Base-by-base conservation (phyloP, 257 asterid species). In the Scutellaria galericulata region DNA sequence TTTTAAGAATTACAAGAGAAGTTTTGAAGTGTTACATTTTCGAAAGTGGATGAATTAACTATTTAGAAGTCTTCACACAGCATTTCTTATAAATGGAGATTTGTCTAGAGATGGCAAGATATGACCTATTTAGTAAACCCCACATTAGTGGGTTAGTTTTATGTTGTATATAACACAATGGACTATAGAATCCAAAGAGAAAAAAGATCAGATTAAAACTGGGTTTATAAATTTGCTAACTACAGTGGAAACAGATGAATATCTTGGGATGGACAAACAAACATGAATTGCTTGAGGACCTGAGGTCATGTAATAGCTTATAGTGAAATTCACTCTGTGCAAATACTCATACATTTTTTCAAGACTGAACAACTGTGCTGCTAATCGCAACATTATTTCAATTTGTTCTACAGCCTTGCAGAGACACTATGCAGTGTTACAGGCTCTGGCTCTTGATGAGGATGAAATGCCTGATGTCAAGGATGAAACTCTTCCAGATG, bases 401-500 rank as follows among this genome's bases (percentile, higher is more conserved):
- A 56, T 73, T 72, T 41, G 24, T 66, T 47, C 64, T 78, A 76
- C 86, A 90, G 99, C 96, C 61, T 83, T 95, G 92, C 99, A 95
- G 88, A 92, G 90, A 74, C 99, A 95, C 81, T 92, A 89, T 78
- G 98, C 99, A 27, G 89, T 92, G 57, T 70, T 95, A 78, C 97
- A 95, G 80, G 98, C 99, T 75, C 85, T 95, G 44, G 99, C 99
- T 27, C 84, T 95, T 72, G 96, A 90, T 73, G 99, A 95, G 81
- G 99, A 95, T 39, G 97, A 95, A 80, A 87, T 95, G 87, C 99
- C 99, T 46, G 97, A 91, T 31, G 80, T 87, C 46, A 88, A 83
- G 79, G 99, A 95, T 69, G 98, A 92, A 84, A 95, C 99, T 39
- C 87, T 92, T 80, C 99, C 98, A 8, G 99, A 95, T 80, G 97